Evolutionary conservation across 2,329 filamentous ascomycete species (phyloP).

Genomic region (Fusarium guadeloupense): DNA sequence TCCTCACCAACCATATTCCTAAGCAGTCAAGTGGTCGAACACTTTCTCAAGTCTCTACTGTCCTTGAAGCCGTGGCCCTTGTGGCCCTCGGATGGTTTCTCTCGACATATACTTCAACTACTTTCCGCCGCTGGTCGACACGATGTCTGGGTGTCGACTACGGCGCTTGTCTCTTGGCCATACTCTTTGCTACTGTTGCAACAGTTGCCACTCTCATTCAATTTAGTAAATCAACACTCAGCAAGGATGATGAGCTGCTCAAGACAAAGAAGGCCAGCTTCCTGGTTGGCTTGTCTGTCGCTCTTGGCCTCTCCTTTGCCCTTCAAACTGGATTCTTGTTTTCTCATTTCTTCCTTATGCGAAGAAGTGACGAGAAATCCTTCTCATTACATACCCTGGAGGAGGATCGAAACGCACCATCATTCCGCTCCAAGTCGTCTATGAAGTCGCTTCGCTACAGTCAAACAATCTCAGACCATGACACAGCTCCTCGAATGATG

Average conservation of each 20-base stretch:
- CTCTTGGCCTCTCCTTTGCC: slow-evolving; percentile 57
- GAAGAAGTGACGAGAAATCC: slow-evolving; percentile 37
- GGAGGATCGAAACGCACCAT: slow-evolving; percentile 34
- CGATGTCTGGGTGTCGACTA: slow-evolving; percentile 41
- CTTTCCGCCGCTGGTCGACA: slow-evolving; percentile 38
- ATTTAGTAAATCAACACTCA: slow-evolving; percentile 41
- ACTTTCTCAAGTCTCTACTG: slow-evolving; percentile 42
- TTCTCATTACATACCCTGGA: slow-evolving; percentile 38
- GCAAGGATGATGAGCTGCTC: slow-evolving; percentile 18
- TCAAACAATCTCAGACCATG: slow-evolving; percentile 51
- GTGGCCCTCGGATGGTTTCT: slow-evolving; percentile 42
- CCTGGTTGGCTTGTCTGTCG: slow-evolving; percentile 56
- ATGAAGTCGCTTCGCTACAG: slow-evolving; percentile 65
- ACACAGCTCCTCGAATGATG: slow-evolving; percentile 46
- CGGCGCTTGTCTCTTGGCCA: slow-evolving; percentile 50
- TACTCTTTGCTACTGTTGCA: slow-evolving; percentile 55
- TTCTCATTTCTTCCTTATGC: slow-evolving; percentile 53
- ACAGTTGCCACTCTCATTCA: slow-evolving; percentile 57
- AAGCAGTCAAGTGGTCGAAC: slow-evolving; percentile 36
- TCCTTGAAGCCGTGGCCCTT: slow-evolving; percentile 43
- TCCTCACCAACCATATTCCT: slow-evolving; percentile 33
- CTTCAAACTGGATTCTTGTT: slow-evolving; percentile 61
- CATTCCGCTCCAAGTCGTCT: slow-evolving; percentile 39
- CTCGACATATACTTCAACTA: slow-evolving; percentile 46
- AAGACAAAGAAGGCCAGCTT: slow-evolving; percentile 44